Evolutionary conservation across 2,329 filamentous ascomycete species (phyloP).

Genomic region (Talaromyces sp.): DNA sequence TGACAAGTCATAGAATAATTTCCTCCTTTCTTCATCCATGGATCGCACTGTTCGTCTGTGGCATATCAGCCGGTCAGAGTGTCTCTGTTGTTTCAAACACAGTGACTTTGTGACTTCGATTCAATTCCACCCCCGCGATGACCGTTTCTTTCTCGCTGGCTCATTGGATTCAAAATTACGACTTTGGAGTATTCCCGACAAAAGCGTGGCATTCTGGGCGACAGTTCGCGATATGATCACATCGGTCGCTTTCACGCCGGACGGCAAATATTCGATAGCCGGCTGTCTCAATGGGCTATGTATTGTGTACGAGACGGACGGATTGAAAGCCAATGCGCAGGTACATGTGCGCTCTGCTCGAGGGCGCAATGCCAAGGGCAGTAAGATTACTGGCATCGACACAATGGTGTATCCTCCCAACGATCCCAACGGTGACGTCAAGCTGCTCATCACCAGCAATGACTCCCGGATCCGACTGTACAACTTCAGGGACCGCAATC

Average conservation of each 20-base stretch:
- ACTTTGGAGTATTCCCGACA: conserved; percentile 96
- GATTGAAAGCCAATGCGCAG: conserved; percentile 75
- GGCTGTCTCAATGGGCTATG: conserved; percentile 82
- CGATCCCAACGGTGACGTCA: conserved; percentile 63
- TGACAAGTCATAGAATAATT: conserved; percentile 66
- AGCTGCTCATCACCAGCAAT: conserved; percentile 87
- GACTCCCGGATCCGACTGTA: conserved; percentile 90
- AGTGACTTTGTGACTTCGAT: conserved; percentile 94
- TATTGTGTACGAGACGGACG: conserved; percentile 89
- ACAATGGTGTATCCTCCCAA: conserved; percentile 60
- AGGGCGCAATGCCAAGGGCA: conserved; percentile 90
- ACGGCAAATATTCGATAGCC: conserved; percentile 84
- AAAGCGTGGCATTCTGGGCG: conserved; percentile 77
- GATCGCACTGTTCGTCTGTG: conserved; percentile 94
- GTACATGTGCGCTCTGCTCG: conserved; percentile 90
- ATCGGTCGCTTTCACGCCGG: conserved; percentile 86
- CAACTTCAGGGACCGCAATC: conserved; percentile 74
- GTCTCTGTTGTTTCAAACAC: conserved; percentile 89
- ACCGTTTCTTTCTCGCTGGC: conserved; percentile 93
- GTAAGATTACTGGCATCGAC: conserved; percentile 94
- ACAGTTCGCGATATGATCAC: conserved; percentile 84
- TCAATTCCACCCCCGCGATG: conserved; percentile 88
- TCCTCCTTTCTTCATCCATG: conserved; percentile 92
- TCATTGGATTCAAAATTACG: conserved; percentile 84
- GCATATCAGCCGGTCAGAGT: conserved; percentile 82